Conservation (phyloP, 2,329 filamentous ascomycete genomes). For the Sporothrix euskadiensis region DNA sequence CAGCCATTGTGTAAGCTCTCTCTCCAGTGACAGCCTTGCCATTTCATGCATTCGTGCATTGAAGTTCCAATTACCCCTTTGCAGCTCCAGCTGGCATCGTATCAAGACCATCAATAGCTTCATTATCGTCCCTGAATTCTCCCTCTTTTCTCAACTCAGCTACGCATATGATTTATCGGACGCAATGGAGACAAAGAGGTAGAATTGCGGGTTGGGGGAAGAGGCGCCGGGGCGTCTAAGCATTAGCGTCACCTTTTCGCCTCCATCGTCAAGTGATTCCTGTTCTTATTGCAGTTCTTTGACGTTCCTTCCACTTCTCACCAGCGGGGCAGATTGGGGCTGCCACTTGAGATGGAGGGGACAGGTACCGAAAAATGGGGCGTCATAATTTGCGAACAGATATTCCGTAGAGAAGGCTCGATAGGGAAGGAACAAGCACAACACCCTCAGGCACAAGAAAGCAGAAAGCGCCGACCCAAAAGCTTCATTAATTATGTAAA, state of each 20-base stretch:
- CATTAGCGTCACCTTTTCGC: background rate
- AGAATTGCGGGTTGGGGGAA: background rate
- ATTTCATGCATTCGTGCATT: background rate
- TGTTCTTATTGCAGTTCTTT: conserved; percentile 9
- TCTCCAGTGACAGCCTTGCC: background rate
- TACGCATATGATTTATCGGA: background rate
- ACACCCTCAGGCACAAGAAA: background rate
- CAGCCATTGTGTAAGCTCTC: background rate
- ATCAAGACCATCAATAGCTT: background rate
- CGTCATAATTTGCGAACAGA: background rate
- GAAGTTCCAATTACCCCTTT: background rate
- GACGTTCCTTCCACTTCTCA: conserved; percentile 19
- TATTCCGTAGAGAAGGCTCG: background rate
- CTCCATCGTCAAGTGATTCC: background rate
- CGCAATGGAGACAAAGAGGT: background rate
- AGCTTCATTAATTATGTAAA: background rate
- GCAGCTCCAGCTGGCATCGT: background rate
- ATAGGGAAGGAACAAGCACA: background rate
- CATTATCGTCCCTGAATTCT: background rate
- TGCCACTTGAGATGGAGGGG: background rate
- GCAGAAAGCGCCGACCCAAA: background rate
- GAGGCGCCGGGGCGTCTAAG: background rate
- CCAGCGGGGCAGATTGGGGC: conserved; percentile 13
- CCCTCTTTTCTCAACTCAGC: background rate
- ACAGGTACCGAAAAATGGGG: background rate